These are phyloP conservation scores for Galerina marginata DNA, from an alignment of 768 basidiomycete genomes.

Conservation along the genomic window DNA sequence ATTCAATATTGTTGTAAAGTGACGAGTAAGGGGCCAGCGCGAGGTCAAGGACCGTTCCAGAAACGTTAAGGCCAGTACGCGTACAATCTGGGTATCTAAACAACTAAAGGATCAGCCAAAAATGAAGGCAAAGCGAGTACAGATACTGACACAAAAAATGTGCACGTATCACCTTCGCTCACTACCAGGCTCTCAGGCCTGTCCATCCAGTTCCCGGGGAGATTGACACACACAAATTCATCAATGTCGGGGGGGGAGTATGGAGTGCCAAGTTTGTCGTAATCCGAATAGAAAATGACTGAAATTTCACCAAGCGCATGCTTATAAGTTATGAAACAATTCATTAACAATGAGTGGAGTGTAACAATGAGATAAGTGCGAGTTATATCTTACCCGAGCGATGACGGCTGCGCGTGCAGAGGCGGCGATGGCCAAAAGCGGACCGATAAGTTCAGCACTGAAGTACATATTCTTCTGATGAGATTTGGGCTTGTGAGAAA, in stretches of 20 bases:
- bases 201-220: neutral
- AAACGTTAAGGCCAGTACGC: neutral
- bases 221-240: neutral
- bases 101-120: neutral
- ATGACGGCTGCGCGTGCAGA: neutral
- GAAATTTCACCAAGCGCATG: neutral
- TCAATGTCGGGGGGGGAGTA: neutral
- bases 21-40: neutral
- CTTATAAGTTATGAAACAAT: neutral
- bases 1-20: constrained; percentile 2
- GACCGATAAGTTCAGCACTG: neutral
- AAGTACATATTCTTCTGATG: neutral
- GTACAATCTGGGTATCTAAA: neutral
- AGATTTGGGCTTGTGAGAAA: neutral
- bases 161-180: neutral
- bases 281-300: neutral
- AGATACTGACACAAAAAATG: too few species aligned
- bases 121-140: too few species aligned
- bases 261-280: neutral
- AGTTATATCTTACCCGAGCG: neutral
- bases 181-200: neutral
- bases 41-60: neutral
- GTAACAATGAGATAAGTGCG: neutral
- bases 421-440: neutral
- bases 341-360: too few species aligned